Conservation (phyloP, 2,329 filamentous ascomycete genomes). For the Dothidotthia symphoricarpi region DNA sequence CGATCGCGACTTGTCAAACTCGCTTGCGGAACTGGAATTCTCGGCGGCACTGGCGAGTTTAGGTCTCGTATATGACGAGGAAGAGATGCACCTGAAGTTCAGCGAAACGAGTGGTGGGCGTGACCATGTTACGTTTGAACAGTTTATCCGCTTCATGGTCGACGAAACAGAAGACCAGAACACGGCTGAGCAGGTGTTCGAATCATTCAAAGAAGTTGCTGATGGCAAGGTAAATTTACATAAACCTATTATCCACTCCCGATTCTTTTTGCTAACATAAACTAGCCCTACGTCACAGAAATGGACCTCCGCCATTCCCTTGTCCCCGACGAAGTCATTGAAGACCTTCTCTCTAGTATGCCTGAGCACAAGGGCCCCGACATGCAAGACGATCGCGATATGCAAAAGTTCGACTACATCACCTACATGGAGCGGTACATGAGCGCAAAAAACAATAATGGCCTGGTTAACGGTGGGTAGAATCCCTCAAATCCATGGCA, state of each 20-base stretch:
- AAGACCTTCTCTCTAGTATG: conserved; percentile 85
- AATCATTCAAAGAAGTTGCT: conserved; percentile 94
- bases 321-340: conserved; percentile 95
- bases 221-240: conserved; percentile 86
- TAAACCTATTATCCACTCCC: conserved; percentile 4
- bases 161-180: conserved; percentile 99
- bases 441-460: conserved; percentile 26
- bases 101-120: conserved; percentile 75
- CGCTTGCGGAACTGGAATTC: conserved; percentile 89
- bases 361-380: conserved; percentile 81
- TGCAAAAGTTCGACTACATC: conserved; percentile 93
- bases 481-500: conserved; percentile 8
- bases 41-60: conserved; percentile 92
- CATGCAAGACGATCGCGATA: conserved; percentile 76
- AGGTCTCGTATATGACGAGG: conserved; percentile 92
- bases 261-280: conserved; percentile 7
- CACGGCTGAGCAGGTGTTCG: conserved; percentile 96
- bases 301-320: conserved; percentile 92
- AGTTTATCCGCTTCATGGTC: conserved; percentile 99
- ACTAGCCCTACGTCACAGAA: conserved; percentile 87
- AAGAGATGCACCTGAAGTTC: conserved; percentile 97
- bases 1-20: conserved; percentile 88
- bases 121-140: conserved; percentile 89
- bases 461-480: conserved; percentile 26
- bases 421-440: conserved; percentile 84